Evolutionary conservation across 495 filamentous ascomycete genomes (phyloP).

Genomic region (Mytilinidion resinicola): DNA sequence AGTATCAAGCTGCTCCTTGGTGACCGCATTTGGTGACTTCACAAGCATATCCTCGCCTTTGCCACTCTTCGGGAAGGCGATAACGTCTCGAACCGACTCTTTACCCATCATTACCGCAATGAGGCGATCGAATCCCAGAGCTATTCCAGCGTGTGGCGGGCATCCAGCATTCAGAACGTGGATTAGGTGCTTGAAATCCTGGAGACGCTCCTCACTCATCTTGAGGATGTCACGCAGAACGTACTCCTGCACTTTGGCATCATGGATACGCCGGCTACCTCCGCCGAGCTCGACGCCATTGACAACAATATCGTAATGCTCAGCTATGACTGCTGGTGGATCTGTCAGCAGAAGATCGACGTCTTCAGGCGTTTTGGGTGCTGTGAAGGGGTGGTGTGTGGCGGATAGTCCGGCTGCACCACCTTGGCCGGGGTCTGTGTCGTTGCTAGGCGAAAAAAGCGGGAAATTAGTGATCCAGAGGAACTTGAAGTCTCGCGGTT

Average conservation of each 20-base stretch:
- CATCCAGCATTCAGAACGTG: slow-evolving; percentile 78
- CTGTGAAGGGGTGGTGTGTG: slow-evolving; percentile 95
- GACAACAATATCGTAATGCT: slow-evolving; percentile 92
- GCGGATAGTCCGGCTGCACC: slow-evolving; percentile 73
- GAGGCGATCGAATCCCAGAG: slow-evolving; percentile 85
- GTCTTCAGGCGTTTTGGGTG: slow-evolving; percentile 66
- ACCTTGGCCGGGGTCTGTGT: slow-evolving; percentile 72
- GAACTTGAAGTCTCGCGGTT: slow-evolving; percentile 54
- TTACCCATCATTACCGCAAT: slow-evolving; percentile 72
- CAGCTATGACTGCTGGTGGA: slow-evolving; percentile 64
- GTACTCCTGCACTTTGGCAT: slow-evolving; percentile 75
- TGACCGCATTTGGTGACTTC: slow-evolving; percentile 61
- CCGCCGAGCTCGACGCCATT: slow-evolving; percentile 94
- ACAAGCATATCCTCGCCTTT: slow-evolving; percentile 82
- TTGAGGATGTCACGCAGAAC: slow-evolving; percentile 78
- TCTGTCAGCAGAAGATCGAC: slow-evolving; percentile 66
- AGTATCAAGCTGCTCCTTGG: slow-evolving; percentile 54
- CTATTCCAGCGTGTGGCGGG: slow-evolving; percentile 94
- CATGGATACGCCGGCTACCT: slow-evolving; percentile 87
- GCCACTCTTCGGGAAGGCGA: slow-evolving; percentile 90
- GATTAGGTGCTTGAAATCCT: slow-evolving; percentile 77
- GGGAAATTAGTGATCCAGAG: slow-evolving; percentile 88
- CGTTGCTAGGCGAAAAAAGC: slow-evolving; percentile 69
- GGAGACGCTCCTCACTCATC: slow-evolving; percentile 50
- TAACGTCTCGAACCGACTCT: slow-evolving; percentile 79